Percentiles rank a stretch among this genome's conserved stretches.
These are phyloP conservation scores for Ogataea zsoltii DNA, from an alignment of 805 yeast genomes.

Conservation along the genomic window DNA sequence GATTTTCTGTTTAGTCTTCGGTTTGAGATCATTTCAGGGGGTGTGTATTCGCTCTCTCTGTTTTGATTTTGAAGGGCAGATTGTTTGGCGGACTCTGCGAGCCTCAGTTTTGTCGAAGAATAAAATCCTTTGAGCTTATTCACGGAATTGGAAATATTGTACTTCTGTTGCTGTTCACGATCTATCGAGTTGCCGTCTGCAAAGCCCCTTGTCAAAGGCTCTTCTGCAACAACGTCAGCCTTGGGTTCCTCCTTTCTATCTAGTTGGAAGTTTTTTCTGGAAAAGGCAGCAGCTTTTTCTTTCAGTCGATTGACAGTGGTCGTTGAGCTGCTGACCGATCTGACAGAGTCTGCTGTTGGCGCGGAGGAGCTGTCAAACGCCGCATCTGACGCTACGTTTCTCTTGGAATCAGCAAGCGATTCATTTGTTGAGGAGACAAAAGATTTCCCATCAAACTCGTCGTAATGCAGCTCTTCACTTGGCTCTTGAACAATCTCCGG, in stretches of 20 bases:
- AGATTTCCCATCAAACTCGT: conserved; percentile 6
- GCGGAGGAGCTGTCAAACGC: conserved; percentile 22
- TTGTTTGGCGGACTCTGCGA: conserved; percentile 9
- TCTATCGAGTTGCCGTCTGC: no score
- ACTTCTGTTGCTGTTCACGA: conserved; percentile 9
- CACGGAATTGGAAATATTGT: conserved; percentile 44
- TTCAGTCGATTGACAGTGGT: conserved; percentile 3
- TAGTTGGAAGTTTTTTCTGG: conserved; percentile 27
- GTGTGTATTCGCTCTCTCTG: conserved; percentile 27
- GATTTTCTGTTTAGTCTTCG: conserved; percentile 37
- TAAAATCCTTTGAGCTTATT: conserved; percentile 73
- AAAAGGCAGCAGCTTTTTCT: conserved; percentile 26
- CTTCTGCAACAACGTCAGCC: no score
- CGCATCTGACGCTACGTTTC: neutral
- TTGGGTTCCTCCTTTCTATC: conserved; percentile 12
- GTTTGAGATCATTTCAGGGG: conserved; percentile 70
- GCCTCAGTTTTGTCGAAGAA: conserved; percentile 43
- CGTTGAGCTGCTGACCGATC: conserved; percentile 3
- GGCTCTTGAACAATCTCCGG: neutral
- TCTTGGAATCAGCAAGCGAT: neutral
- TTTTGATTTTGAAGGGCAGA: neutral
- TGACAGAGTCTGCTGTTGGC: conserved; percentile 30
- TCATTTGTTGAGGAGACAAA: conserved; percentile 1
- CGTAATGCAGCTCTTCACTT: neutral
- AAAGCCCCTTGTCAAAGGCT: no score